Base-by-base conservation (phyloP, 2,329 filamentous ascomycete genomes). In the Colletotrichum lupini region DNA sequence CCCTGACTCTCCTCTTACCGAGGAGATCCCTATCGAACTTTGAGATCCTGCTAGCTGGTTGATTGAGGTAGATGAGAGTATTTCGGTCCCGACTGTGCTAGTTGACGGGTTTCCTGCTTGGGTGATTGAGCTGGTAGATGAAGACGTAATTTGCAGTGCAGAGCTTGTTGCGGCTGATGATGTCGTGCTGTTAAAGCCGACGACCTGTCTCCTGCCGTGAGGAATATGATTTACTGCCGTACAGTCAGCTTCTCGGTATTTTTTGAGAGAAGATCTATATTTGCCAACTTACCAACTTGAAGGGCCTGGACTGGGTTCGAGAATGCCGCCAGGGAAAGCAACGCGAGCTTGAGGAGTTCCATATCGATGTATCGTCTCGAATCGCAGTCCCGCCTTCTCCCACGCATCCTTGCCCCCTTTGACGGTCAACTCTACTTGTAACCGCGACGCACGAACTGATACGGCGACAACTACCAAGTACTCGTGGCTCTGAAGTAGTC, bases 261-360 rank as follows among this genome's bases (percentile, higher is more conserved):
- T 32, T 37, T 57, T 46, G 6, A n/a, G 6, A 35, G 5, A n/a
- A 26, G 30, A 8, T 6, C 19, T 7, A 12, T 16, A 28, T 16
- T 24, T 56, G 12, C 19, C 32, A 59, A 58, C 71, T 11, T 19
- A 71, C 68, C 56, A 22, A 22, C 9, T n/a, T 26, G 19, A 16
- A 12, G 19, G 14, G 57, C 62, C 62, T 24, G 24, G 26, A 53
- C 56, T 24, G 35, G 12, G 28, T 24, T 49, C 24, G 46, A 67
- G 58, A 56, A 57, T 14, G 49, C 37, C 32, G 28, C 14, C n/a
- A 62, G 49, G n/a, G 28, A 71, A 30, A 67, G 19, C 56, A 71
- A 57, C 49, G 26, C 32, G 22, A 71, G 35, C 22, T 63, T 63
- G 37, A 32, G 6, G 19, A 56, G 53, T 60, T 68, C 56, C 59